Conservation (phyloP, 345 rosid species). For the Ceriops tagal region DNA sequence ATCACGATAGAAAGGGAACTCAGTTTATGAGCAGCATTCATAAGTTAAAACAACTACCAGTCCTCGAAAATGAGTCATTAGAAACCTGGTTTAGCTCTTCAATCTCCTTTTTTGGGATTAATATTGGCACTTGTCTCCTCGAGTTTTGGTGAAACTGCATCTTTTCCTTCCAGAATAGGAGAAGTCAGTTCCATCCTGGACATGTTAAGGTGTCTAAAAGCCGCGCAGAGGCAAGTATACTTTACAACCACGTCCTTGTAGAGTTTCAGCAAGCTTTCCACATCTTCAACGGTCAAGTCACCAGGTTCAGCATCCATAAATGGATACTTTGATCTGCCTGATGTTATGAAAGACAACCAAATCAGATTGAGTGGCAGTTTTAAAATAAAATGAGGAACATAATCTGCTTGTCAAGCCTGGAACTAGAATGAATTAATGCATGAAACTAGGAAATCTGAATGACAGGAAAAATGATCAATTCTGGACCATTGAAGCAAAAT, state of each 20-base stretch:
- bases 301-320: conserved; percentile 50
- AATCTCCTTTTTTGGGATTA: neutral
- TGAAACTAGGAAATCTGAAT: too few relatives aligned
- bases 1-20: too few relatives aligned
- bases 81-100: conserved; percentile 7
- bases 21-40: too few relatives aligned
- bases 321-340: conserved; percentile 41
- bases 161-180: conserved; percentile 13
- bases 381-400: neutral
- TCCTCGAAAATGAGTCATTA: neutral
- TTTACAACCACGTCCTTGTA: conserved; percentile 57
- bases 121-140: conserved; percentile 8
- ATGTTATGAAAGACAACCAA: neutral
- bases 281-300: conserved; percentile 45
- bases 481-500: neutral
- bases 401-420: neutral
- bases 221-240: conserved; percentile 33
- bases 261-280: conserved; percentile 41
- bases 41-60: too few relatives aligned
- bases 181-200: conserved; percentile 13
- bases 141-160: neutral
- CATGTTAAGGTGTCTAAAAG: conserved; percentile 29
- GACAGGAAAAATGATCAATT: neutral
- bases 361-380: neutral
- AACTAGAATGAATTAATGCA: neutral